phyloP scores from a whole-genome alignment of 495 filamentous ascomycete genomes.

The Xylaria longipes region DNA sequence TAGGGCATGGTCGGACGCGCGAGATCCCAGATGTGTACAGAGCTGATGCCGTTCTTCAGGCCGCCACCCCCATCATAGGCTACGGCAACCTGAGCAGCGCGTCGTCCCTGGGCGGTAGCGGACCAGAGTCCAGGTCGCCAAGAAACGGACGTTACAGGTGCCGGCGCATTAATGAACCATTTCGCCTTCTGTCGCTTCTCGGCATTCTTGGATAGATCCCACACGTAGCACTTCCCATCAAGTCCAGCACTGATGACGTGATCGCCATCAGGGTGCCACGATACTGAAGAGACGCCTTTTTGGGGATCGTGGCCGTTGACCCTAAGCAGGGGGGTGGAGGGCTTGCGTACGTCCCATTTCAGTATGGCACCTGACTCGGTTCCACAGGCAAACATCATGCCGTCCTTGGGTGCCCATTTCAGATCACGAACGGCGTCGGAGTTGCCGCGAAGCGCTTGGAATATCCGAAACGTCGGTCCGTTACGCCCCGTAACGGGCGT shows the following conservation, averaged over 20 bases:
- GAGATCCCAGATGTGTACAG: slow-evolving; percentile 92
- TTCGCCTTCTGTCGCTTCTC: slow-evolving; percentile 82
- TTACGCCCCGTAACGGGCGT: slow-evolving; percentile 45
- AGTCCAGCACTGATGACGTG: slow-evolving; percentile 84
- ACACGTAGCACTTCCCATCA: slow-evolving; percentile 86
- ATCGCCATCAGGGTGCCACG: slow-evolving; percentile 96
- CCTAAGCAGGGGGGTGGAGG: slow-evolving; percentile 60
- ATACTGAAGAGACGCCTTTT: slow-evolving; percentile 78
- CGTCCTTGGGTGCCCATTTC: slow-evolving; percentile 87
- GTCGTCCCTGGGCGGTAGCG: slow-evolving; percentile 66
- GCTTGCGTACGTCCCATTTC: slow-evolving; percentile 62
- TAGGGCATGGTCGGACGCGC: slow-evolving; percentile 85
- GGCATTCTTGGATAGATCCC: slow-evolving; percentile 83
- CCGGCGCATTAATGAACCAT: slow-evolving; percentile 62
- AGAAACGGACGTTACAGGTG: slow-evolving; percentile 74
- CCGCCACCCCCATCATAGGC: slow-evolving; percentile 57
- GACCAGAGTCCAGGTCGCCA: slow-evolving; percentile 87
- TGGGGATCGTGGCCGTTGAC: slow-evolving; percentile 79
- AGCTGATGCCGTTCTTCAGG: slow-evolving; percentile 63
- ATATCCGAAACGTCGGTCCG: slow-evolving; percentile 51
- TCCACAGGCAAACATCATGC: slow-evolving; percentile 83
- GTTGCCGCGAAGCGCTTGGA: slow-evolving; percentile 56
- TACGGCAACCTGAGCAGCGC: slow-evolving; percentile 62
- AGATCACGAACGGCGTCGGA: slow-evolving; percentile 86
- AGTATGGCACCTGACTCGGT: slow-evolving; percentile 82